Percentiles rank a stretch among this genome's conserved stretches.
Conservation (phyloP, 1,284 basidiomycete genomes). For the Athelia psychrophila region DNA sequence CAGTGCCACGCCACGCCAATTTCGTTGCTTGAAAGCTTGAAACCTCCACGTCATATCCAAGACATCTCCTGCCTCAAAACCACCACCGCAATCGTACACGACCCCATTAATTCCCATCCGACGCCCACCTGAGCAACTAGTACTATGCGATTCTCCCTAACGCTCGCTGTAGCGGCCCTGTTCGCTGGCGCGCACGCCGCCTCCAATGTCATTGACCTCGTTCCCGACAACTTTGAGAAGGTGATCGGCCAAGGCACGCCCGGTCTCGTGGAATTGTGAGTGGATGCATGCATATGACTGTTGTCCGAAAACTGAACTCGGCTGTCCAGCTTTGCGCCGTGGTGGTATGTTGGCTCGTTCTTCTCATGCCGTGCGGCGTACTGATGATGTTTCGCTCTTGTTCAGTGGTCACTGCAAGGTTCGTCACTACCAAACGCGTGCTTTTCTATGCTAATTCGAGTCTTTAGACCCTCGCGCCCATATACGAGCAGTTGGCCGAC, state of each 20-base stretch:
- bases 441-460: constrained; percentile 7
- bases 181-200: constrained; percentile 53
- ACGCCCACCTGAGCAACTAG: constrained; percentile 1
- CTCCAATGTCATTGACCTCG: constrained; percentile 83
- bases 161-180: constrained; percentile 55
- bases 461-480: constrained; percentile 77
- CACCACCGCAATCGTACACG: too few relatives aligned
- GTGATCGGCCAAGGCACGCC: constrained; percentile 76
- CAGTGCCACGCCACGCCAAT: too few relatives aligned
- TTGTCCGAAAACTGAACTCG: not conserved
- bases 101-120: too few relatives aligned
- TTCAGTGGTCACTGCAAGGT: constrained; percentile 82
- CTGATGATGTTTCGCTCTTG: not conserved
- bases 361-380: not conserved
- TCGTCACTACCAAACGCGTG: constrained; percentile 10
- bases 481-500: constrained; percentile 88
- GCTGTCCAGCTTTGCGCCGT: constrained; percentile 67
- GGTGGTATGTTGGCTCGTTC: constrained; percentile 60
- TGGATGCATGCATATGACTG: constrained; percentile 15
- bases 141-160: constrained; percentile 61
- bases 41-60: constrained; percentile 24
- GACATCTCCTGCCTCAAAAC: too few relatives aligned
- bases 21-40: not conserved
- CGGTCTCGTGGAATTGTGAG: constrained; percentile 88
- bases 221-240: constrained; percentile 72